These are phyloP conservation scores for Diaporthe citri DNA, from an alignment of 2,329 filamentous ascomycete genomes.

Conservation along the genomic window DNA sequence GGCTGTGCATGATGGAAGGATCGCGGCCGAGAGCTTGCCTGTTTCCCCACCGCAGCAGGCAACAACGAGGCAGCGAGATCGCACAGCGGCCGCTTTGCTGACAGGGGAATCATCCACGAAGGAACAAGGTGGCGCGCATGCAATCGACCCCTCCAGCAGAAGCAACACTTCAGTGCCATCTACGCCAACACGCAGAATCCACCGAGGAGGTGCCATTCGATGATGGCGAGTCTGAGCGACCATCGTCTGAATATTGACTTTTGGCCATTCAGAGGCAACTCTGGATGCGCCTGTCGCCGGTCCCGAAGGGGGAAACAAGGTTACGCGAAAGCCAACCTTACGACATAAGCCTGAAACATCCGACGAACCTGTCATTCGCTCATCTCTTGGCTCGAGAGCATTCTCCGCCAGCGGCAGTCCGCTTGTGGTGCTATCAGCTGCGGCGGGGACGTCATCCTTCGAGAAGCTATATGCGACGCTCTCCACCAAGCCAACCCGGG, in stretches of 20 bases:
- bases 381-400: not conserved
- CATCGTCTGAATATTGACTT: not conserved
- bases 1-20: conserved; percentile 22
- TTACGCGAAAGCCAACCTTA: conserved; percentile 17
- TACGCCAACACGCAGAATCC: not conserved
- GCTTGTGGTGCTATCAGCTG: conserved; percentile 10
- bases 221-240: not conserved
- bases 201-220: not conserved
- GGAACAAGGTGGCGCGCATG: not conserved
- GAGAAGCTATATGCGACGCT: not conserved
- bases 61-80: conserved; percentile 12
- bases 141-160: not conserved
- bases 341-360: conserved; percentile 12
- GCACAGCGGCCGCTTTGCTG: not conserved
- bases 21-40: not conserved
- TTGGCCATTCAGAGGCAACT: not conserved
- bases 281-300: not conserved
- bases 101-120: not conserved
- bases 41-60: not conserved
- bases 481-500: not conserved
- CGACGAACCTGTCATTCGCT: conserved; percentile 18
- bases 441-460: conserved; percentile 15
- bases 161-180: not conserved
- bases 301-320: not conserved
- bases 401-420: conserved; percentile 12